Percentiles rank a stretch among this genome's conserved stretches.
Evolutionary conservation across 495 filamentous ascomycete genomes (phyloP).

Genomic region (Trichoderma erinaceum): DNA sequence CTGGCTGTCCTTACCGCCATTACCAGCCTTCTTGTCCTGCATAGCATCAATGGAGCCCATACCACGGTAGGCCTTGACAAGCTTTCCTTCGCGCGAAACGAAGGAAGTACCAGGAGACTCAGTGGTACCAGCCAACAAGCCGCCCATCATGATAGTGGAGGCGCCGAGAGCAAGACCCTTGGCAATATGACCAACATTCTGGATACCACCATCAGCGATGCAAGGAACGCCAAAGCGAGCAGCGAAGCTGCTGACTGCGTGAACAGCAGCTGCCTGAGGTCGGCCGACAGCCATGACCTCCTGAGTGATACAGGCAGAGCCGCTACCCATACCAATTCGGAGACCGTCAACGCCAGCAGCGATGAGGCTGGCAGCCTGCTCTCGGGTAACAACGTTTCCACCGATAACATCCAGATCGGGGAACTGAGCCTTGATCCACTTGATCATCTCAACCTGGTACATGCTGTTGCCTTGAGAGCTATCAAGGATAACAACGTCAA

Average conservation of each 20-base stretch:
- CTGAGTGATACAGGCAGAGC: conserved; percentile 97
- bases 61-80: conserved; percentile 97
- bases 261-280: conserved; percentile 88
- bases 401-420: conserved; percentile 89
- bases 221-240: conserved; percentile 92
- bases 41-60: conserved; percentile 99
- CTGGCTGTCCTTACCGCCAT: conserved; percentile 60
- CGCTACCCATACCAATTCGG: conserved; percentile 97
- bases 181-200: conserved; percentile 98
- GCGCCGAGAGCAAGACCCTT: conserved; percentile 94
- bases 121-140: conserved; percentile 91
- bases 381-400: conserved; percentile 94
- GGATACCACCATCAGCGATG: conserved; percentile 95
- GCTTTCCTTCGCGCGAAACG: conserved; percentile 87
- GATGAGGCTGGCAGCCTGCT: conserved; percentile 88
- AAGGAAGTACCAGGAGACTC: conserved; percentile 97
- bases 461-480: conserved; percentile 95
- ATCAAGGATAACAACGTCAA: conserved; percentile 94
- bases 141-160: conserved; percentile 98
- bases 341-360: conserved; percentile 93
- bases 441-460: conserved; percentile 96
- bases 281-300: conserved; percentile 99
- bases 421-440: conserved; percentile 82
- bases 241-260: conserved; percentile 81
- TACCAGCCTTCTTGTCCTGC: conserved; percentile 93